These are phyloP conservation scores for Diaporthe citri DNA, from an alignment of 2,329 filamentous ascomycete genomes.

Conservation along the genomic window DNA sequence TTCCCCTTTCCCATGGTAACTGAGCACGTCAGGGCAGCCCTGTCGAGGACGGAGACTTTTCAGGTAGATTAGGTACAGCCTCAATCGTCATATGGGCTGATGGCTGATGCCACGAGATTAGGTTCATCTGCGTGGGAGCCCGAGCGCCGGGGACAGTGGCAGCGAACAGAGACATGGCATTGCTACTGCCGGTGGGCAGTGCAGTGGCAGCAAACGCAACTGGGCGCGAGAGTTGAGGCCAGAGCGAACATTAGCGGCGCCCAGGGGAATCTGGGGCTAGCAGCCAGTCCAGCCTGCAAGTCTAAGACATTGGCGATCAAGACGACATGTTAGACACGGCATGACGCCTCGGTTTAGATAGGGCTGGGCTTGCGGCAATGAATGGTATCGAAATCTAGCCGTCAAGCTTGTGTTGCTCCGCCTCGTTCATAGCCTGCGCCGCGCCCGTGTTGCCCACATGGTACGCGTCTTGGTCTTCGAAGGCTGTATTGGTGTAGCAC, in stretches of 20 bases:
- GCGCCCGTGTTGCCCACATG: slow-evolving; percentile 17
- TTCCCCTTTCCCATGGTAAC: slow-evolving; percentile 18
- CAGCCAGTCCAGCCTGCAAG: slow-evolving; percentile 14
- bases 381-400: not conserved
- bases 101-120: slow-evolving; percentile 18
- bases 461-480: slow-evolving; percentile 17
- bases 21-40: slow-evolving; percentile 20
- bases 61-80: slow-evolving; percentile 31
- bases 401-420: slow-evolving; percentile 19
- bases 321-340: not conserved
- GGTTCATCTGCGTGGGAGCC: slow-evolving; percentile 16
- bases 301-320: slow-evolving; percentile 29
- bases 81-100: slow-evolving; percentile 27
- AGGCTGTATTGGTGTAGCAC: slow-evolving; percentile 5
- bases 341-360: slow-evolving; percentile 15
- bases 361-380: slow-evolving; percentile 22
- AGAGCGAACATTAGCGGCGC: not conserved
- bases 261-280: not conserved
- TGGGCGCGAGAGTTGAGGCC: not conserved
- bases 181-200: slow-evolving; percentile 4
- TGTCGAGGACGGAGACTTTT: not conserved
- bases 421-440: slow-evolving; percentile 24
- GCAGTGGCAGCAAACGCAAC: slow-evolving; percentile 20
- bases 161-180: not conserved
- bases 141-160: slow-evolving; percentile 11